Evolutionary conservation across 139 green algal genomes (phyloP), one percentile per base, ranked within the genome.

Genomic region (Nannochloris sp.): DNA sequence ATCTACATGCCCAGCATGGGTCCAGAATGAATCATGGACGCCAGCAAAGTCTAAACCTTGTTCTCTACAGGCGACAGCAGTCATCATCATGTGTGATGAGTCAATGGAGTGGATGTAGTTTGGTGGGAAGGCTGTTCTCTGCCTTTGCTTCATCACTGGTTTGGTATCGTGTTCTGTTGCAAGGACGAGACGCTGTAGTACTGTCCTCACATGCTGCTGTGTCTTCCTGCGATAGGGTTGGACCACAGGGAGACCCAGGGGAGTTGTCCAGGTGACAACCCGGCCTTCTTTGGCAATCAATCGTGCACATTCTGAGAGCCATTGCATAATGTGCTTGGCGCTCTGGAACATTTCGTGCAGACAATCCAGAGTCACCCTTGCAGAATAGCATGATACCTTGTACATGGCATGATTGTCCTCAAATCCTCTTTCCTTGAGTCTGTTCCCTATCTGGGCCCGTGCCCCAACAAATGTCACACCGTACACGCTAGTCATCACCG

Each of bases 1-100:
- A 8, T 85, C 71, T 44, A 95, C 87, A 12, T 54, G 62, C 4
- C 77, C 80, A 14, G 93, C 90, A 68, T 98, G 93, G 37, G 93
- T 98, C 92, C 93, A 98, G 78, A 95, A 98, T 3, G 90, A 97
- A 75, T 98, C 93, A 64, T 98, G 93, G 64, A 98, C 93, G 4
- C 83, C 90, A 31, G 92, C 92, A 80, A 96, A 96, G 16, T 64
- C 64, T 12, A 97, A 57, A 31, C 82, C 76, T 31, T 61, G 75
- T 31, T 64, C 16, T 24, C 64, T 43, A 77, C 91, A 94, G 18
- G 60, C 84, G 2, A 88, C 65, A 3, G 91, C 91, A 3, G 93
- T 98, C 73, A 93, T 79, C 92, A 98, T 96, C 92, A 98, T 98
- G 88, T 98, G 93, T 19, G 81, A 77, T 34, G 79, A 85, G 78